A percentile compares a stretch with the other conserved stretches of the same genome.
Conservation (phyloP, 148 eudicot genomes). For the Rhododendron simsii region DNA sequence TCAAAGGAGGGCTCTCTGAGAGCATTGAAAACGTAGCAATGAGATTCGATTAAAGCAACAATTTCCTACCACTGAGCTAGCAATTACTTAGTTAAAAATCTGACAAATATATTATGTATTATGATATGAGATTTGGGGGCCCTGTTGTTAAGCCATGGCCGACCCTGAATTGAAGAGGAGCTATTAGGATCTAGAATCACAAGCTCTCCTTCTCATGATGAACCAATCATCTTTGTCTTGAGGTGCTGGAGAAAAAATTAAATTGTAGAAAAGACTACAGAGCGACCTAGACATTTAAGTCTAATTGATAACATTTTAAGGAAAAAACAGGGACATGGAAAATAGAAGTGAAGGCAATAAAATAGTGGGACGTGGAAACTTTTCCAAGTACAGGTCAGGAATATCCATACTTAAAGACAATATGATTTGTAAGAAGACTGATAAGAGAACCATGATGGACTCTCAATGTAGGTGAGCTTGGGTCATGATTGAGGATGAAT, state of each 20-base stretch:
- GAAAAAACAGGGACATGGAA: neutral
- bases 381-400: neutral
- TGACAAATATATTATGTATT: neutral
- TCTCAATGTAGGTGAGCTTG: neutral
- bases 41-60: neutral
- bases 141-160: neutral
- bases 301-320: neutral
- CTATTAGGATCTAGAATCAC: neutral
- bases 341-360: neutral
- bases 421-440: neutral
- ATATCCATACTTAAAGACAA: neutral
- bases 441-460: neutral
- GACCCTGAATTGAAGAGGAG: neutral
- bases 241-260: neutral
- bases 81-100: neutral
- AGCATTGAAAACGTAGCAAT: neutral
- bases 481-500: neutral
- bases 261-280: neutral
- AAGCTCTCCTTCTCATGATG: neutral
- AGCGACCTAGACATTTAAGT: neutral
- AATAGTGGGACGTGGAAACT: neutral
- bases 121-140: neutral
- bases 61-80: neutral
- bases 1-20: neutral
- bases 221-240: neutral